A percentile compares a stretch with the other conserved stretches of the same genome.
phyloP scores from a whole-genome alignment of 192 early-diverging fungal species.

The Dimargaris cristalligena region DNA sequence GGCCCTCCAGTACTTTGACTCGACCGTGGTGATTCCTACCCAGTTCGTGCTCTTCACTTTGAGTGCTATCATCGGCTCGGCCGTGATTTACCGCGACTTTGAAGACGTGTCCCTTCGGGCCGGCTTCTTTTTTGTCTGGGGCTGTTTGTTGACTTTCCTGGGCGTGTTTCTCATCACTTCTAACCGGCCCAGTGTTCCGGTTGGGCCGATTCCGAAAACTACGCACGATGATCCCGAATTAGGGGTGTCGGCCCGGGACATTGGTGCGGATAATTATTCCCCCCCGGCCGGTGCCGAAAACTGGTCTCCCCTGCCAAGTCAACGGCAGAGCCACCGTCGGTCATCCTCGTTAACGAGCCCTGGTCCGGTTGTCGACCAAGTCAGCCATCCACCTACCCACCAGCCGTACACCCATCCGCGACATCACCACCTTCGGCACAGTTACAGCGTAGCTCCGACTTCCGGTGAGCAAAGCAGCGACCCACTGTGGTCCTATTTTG shows the following conservation, averaged over 20 bases:
- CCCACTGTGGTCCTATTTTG: constrained; percentile 5
- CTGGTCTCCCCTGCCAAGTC: background rate
- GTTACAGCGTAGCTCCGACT: background rate
- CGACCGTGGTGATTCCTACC: constrained; percentile 57
- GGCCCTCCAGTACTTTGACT: constrained; percentile 43
- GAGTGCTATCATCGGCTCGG: constrained; percentile 48
- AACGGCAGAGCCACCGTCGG: background rate
- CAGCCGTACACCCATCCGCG: too few species aligned
- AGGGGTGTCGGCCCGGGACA: background rate
- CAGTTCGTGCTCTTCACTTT: constrained; percentile 62
- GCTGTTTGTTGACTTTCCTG: constrained; percentile 40
- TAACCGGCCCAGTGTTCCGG: constrained; percentile 16
- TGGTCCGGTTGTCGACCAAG: too few species aligned
- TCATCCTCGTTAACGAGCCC: background rate
- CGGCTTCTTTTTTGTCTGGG: constrained; percentile 30
- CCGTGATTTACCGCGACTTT: constrained; percentile 49
- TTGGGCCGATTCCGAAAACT: background rate
- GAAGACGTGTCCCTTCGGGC: constrained; percentile 30
- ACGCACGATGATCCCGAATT: background rate
- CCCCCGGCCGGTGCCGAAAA: background rate
- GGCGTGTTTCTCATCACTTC: constrained; percentile 56
- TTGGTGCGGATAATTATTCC: background rate
- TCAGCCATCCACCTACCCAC: too few species aligned
- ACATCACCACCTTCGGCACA: background rate
- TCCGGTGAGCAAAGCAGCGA: background rate